These are phyloP conservation scores for Bryoerythrophyllum caledonicum DNA, from an alignment of 225 moss, liverwort and hornwort genomes.

Conservation along the genomic window DNA sequence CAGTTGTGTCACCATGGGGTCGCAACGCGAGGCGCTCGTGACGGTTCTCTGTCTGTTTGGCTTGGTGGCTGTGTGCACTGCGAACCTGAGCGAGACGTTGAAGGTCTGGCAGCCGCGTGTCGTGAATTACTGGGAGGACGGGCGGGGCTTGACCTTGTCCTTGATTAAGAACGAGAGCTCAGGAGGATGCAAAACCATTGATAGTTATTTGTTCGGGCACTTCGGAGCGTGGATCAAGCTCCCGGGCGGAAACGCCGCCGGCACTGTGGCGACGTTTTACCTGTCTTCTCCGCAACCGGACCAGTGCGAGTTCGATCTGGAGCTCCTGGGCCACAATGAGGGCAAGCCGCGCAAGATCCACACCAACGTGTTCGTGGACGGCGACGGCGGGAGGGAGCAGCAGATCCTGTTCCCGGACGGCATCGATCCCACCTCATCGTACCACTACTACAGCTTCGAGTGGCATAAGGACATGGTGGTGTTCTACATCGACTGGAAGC, in stretches of 20 bases:
- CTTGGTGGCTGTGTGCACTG: not conserved
- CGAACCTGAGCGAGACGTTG: accelerated
- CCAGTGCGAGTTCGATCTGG: conserved; percentile 57
- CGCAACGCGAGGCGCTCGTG: not conserved
- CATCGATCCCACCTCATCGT: conserved; percentile 36
- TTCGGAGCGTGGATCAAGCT: conserved; percentile 42
- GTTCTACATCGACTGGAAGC: conserved; percentile 59
- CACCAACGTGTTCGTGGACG: conserved; percentile 45
- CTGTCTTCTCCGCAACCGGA: conserved; percentile 25
- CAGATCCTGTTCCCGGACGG: conserved; percentile 29
- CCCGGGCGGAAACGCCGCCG: conserved; percentile 31
- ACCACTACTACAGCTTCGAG: conserved; percentile 42
- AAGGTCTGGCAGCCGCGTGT: not conserved
- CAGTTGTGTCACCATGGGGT: not conserved
- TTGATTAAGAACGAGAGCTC: not conserved
- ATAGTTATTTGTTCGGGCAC: conserved; percentile 21
- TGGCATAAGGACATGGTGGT: conserved; percentile 42
- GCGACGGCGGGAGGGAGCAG: conserved; percentile 45
- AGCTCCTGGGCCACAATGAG: conserved; percentile 36
- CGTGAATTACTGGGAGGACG: accelerated
- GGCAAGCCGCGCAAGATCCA: conserved; percentile 27
- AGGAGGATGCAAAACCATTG: not conserved
- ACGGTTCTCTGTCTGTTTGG: not conserved
- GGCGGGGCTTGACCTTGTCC: not conserved
- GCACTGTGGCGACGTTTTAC: conserved; percentile 45